phyloP scores from a whole-genome alignment of 306 rosid genomes.

The Ormosia semicastrata region DNA sequence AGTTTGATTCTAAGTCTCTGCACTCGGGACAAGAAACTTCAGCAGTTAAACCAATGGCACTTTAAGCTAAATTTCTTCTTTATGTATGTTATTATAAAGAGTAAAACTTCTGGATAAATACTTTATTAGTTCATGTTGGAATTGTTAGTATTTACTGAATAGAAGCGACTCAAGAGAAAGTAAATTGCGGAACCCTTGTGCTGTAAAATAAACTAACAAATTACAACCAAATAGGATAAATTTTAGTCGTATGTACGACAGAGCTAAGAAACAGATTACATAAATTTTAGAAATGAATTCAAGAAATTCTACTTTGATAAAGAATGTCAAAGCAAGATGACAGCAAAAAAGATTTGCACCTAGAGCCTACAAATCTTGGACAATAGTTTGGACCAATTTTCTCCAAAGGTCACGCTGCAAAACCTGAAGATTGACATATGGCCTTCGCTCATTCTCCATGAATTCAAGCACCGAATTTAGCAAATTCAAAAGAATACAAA shows the following conservation, averaged over 20 bases:
- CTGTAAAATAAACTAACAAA: background rate
- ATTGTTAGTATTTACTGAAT: background rate
- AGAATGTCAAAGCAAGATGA: conserved; percentile 19
- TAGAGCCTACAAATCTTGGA: conserved; percentile 42
- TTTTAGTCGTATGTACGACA: background rate
- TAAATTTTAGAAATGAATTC: background rate
- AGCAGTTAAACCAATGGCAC: background rate
- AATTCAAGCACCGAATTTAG: conserved; percentile 30
- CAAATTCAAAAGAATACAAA: conserved; percentile 19
- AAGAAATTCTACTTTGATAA: background rate
- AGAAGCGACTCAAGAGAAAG: background rate
- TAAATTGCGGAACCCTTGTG: background rate
- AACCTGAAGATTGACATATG: conserved; percentile 37
- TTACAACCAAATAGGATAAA: background rate
- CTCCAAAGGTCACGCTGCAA: conserved; percentile 41
- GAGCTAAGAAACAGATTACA: background rate
- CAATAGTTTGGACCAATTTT: conserved; percentile 37
- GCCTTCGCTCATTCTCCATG: conserved; percentile 58
- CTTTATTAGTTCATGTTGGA: background rate
- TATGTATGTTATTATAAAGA: background rate
- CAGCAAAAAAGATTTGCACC: conserved; percentile 23
- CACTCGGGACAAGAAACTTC: background rate
- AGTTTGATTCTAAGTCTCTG: background rate
- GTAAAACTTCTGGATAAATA: background rate
- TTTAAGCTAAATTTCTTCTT: background rate